Evolutionary conservation across 768 basidiomycete species (phyloP), one percentile per base, ranked within the genome.

Genomic region (Lentinula aciculospora): DNA sequence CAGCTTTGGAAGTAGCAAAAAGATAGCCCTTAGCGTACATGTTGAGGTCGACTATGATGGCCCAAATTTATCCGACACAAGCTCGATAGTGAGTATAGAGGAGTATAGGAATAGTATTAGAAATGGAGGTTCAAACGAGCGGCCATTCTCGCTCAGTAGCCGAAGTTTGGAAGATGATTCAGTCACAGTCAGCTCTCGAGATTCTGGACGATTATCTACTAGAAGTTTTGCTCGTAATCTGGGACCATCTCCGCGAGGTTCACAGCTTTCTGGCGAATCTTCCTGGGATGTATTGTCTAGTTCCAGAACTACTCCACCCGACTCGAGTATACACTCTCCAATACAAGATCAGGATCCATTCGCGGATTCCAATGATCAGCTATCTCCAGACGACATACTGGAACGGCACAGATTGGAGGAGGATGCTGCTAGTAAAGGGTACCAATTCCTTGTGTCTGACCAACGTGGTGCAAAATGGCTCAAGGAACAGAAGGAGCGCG

Each of bases 21-120:
- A 85, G 67, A 88, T 97, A 57, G 89, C 87, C 0, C 72, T 97
- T 15, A 79, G 82, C 8, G 83, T 97, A 34, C 78, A 86, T 45
- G 85, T 98, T 40, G 76, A 77, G 8, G 84, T 95, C 60, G 94
- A 95, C 60, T 95, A 93, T 64, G 94, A 97, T 68, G 92, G 92
- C 0, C 92, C 89, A 13, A 91, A 88, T 71, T 76, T 97, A 58
- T 94, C 92, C 8, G 95, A 97, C 63, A 91, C 93, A 2, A 85
- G 84, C 9, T 94, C 92, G 8, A 72, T 95, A 17, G 82, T 81
- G 21, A 92, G 91, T 67, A 65, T 87, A 66, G 89, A 95, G 42
- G 88, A 92, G 62, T 85, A 84, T 72, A 74, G 71, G 61, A 74
- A 76, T 46, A 74, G n/a, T n/a, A n/a, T n/a, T n/a, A n/a, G 79